phyloP scores from a whole-genome alignment of 805 yeast genomes.

The Kodamaea fukazawae region DNA sequence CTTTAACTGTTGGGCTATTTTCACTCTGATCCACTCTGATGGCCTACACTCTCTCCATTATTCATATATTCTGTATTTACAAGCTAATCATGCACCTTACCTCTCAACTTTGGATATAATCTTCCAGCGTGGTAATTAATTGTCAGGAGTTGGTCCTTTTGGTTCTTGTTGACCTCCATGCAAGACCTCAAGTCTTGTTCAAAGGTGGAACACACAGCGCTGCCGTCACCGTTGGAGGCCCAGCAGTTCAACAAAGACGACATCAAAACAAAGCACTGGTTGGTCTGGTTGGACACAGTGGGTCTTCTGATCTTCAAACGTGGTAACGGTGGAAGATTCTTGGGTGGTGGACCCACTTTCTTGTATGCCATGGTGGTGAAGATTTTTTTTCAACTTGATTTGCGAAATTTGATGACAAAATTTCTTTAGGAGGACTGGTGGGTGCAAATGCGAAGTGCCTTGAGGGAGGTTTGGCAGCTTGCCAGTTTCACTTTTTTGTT shows the following conservation, averaged over 20 bases:
- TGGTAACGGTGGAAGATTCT: constrained; percentile 66
- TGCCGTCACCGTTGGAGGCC: constrained; percentile 92
- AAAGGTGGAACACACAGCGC: constrained; percentile 58
- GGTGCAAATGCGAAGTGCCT: too few relatives aligned
- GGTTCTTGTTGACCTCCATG: constrained; percentile 50
- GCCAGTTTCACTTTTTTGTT: too few relatives aligned
- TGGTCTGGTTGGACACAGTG: constrained; percentile 52
- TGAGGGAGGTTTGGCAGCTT: too few relatives aligned
- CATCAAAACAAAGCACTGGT: constrained; percentile 78
- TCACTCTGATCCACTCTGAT: too few relatives aligned
- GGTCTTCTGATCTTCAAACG: constrained; percentile 69
- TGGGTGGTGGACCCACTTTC: constrained; percentile 40
- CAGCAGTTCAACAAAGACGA: constrained; percentile 87
- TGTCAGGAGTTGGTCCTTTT: constrained; percentile 42
- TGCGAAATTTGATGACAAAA: too few relatives aligned
- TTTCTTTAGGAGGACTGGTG: too few relatives aligned
- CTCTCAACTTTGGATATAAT: constrained; percentile 54
- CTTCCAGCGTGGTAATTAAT: constrained; percentile 57
- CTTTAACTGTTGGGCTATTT: too few relatives aligned
- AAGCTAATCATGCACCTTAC: constrained; percentile 35
- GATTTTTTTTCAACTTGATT: constrained; percentile 10
- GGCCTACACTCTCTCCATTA: neutral
- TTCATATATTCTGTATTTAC: constrained; percentile 1
- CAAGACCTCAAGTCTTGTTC: constrained; percentile 73
- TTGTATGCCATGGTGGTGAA: constrained; percentile 37